phyloP scores from a whole-genome alignment of 2,329 filamentous ascomycete species.

The Cytospora schulzeri region DNA sequence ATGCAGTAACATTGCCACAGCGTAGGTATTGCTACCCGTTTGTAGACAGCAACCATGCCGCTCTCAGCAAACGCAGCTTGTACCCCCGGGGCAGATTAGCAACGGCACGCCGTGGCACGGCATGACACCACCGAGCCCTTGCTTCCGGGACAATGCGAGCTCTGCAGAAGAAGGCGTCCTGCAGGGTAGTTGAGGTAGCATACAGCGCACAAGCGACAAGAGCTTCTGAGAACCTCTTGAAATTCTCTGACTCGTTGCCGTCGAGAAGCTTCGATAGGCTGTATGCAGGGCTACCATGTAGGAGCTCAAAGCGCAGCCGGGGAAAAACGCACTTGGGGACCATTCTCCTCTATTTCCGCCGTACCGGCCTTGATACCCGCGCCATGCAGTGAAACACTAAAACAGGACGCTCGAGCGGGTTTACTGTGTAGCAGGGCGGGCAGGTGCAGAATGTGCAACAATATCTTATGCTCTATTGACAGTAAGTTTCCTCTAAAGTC shows the following conservation, averaged over 20 bases:
- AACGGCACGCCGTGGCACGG: not conserved
- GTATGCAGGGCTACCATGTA: not conserved
- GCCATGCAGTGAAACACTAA: not conserved
- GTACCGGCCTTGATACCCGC: not conserved
- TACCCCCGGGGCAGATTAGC: not conserved
- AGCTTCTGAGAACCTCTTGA: too few relatives aligned
- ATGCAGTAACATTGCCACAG: too few relatives aligned
- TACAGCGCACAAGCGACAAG: not conserved
- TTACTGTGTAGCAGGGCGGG: not conserved
- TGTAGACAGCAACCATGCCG: too few relatives aligned
- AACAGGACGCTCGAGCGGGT: not conserved
- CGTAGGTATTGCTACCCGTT: too few relatives aligned
- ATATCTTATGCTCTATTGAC: slow-evolving; percentile 17
- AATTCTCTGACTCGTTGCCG: not conserved
- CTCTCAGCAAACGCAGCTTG: too few relatives aligned
- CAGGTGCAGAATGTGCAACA: slow-evolving; percentile 4
- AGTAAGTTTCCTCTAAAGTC: slow-evolving; percentile 18
- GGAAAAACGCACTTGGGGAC: not conserved
- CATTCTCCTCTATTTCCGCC: not conserved
- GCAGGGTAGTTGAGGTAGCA: too few relatives aligned
- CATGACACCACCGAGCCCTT: not conserved
- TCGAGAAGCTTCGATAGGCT: not conserved
- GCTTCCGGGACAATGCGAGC: not conserved
- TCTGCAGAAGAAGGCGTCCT: too few relatives aligned
- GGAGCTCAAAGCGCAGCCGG: not conserved